phyloP scores from a whole-genome alignment of 73 alveolate genomes.

The Tetrahymena elliotti region DNA sequence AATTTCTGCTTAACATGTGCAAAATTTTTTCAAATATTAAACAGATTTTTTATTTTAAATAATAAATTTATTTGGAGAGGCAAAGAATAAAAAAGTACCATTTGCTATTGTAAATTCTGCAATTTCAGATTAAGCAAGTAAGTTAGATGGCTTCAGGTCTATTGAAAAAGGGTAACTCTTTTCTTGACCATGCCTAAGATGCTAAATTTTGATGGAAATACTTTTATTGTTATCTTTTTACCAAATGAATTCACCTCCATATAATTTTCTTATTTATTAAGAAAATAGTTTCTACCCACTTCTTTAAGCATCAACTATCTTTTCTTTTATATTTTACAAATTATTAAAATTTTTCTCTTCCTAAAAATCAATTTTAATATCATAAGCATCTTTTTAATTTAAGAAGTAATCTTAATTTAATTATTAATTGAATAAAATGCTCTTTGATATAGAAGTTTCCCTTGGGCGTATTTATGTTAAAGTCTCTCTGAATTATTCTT shows the following conservation, averaged over 20 bases:
- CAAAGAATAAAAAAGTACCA: not conserved
- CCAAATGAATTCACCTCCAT: not conserved
- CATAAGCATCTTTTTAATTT: not conserved
- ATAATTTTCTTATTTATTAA: not conserved
- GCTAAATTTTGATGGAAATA: not conserved
- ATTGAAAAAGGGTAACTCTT: not conserved
- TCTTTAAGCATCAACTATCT: not conserved
- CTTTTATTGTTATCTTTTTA: not conserved
- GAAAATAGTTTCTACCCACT: not conserved
- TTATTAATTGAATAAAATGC: not conserved
- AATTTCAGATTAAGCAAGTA: not conserved
- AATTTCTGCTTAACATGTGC: not conserved
- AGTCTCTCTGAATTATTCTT: not conserved
- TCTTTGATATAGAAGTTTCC: not conserved
- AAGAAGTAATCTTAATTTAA: not conserved
- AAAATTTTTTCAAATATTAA: not conserved
- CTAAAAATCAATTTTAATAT: not conserved
- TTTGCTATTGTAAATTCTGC: not conserved
- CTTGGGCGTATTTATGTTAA: not conserved
- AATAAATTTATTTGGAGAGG: not conserved
- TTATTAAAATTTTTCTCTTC: not conserved
- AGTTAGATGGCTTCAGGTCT: not conserved
- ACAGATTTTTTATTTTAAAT: not conserved
- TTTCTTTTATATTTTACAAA: not conserved
- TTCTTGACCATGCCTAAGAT: not conserved